Conservation (phyloP, 306 rosid species). For the Mimosa pudica region DNA sequence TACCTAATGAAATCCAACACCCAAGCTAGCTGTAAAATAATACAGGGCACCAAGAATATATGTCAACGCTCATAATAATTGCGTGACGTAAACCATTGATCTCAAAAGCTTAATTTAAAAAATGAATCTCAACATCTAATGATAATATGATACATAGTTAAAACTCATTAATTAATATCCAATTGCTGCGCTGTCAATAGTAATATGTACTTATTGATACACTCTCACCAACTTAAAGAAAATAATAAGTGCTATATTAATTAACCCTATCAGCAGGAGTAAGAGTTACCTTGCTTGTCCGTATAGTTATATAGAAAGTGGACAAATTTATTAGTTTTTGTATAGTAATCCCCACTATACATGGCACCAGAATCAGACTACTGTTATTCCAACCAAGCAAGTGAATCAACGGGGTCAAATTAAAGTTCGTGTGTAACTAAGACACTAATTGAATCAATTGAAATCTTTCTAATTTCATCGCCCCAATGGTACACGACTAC, state of each 20-base stretch:
- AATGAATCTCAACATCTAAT: not conserved
- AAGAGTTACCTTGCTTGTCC: not conserved
- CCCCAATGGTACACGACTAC: conserved; percentile 4
- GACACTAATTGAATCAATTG: not conserved
- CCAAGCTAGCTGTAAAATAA: not conserved
- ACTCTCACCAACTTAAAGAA: not conserved
- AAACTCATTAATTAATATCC: not conserved
- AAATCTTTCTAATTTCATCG: not conserved
- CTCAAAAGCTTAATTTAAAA: not conserved
- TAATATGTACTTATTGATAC: not conserved
- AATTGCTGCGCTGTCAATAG: not conserved
- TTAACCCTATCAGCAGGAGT: too few species aligned
- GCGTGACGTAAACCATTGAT: not conserved
- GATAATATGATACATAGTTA: not conserved
- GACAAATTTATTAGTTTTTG: not conserved
- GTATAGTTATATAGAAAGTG: conserved; percentile 4
- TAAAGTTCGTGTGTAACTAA: not conserved
- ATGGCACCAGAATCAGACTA: not conserved
- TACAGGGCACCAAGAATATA: not conserved
- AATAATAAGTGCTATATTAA: too few species aligned
- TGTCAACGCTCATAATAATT: not conserved
- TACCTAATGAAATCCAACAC: not conserved
- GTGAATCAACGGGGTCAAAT: conserved; percentile 8
- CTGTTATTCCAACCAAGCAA: not conserved
- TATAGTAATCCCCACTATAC: conserved; percentile 11